Conservation (phyloP, 2,329 filamentous ascomycete genomes). For the Leptographium lundbergii region DNA sequence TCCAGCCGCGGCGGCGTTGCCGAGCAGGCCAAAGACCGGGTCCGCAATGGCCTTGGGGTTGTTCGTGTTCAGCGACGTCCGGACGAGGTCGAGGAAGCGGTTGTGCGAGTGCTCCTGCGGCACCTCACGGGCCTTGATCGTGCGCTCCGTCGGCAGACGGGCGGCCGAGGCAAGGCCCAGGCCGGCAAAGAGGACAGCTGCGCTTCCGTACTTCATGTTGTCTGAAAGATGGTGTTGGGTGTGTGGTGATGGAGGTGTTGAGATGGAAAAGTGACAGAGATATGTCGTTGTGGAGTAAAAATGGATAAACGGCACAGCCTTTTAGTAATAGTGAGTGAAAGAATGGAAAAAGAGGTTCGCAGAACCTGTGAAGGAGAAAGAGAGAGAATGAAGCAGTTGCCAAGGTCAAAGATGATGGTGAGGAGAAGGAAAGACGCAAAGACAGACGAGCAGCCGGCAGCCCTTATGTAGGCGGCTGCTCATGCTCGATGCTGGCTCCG, state of each 20-base stretch:
- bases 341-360: slow-evolving; percentile 12
- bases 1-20: slow-evolving; percentile 25
- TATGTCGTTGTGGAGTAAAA: not conserved
- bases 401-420: not conserved
- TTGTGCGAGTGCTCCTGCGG: slow-evolving; percentile 40
- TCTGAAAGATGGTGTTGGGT: not conserved
- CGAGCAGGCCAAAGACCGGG: slow-evolving; percentile 36
- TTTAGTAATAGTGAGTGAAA: not conserved
- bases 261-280: not conserved
- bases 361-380: slow-evolving; percentile 7
- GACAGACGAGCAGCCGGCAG: not conserved
- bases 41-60: slow-evolving; percentile 36
- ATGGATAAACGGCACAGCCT: not conserved
- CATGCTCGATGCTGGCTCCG: too few species aligned
- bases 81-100: slow-evolving; percentile 25
- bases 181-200: slow-evolving; percentile 3
- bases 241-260: too few species aligned
- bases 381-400: not conserved
- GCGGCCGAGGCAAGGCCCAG: slow-evolving; percentile 10
- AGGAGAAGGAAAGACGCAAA: not conserved
- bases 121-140: slow-evolving; percentile 27
- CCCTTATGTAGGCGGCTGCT: not conserved
- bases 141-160: not conserved
- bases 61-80: slow-evolving; percentile 26
- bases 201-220: not conserved